Percentiles rank a stretch among this genome's conserved stretches.
These are phyloP conservation scores for Voacanga thouarsii DNA, from an alignment of 257 asterid species.

Conservation along the genomic window DNA sequence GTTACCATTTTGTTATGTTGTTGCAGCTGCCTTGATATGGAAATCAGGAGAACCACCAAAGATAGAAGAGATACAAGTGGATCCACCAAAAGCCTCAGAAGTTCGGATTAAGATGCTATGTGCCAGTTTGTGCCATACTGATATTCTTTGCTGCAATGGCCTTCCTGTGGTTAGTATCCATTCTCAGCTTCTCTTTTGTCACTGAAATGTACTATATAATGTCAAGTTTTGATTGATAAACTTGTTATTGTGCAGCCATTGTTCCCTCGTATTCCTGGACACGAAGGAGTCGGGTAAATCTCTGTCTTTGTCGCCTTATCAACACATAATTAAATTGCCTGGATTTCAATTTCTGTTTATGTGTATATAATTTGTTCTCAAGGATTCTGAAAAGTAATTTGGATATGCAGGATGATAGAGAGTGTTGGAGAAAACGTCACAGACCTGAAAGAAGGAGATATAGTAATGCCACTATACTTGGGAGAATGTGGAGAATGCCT, in stretches of 20 bases:
- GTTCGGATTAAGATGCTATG: slow-evolving; percentile 52
- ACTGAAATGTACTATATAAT: not conserved
- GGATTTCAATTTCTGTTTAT: not conserved
- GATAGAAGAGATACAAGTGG: slow-evolving; percentile 50
- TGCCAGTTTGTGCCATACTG: slow-evolving; percentile 66
- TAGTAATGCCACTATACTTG: slow-evolving; percentile 57
- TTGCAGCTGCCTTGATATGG: slow-evolving; percentile 56
- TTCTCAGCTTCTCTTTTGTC: not conserved
- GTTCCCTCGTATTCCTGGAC: slow-evolving; percentile 80
- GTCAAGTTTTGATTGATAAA: not conserved
- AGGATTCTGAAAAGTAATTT: too few species aligned
- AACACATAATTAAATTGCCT: too few species aligned
- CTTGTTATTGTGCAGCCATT: slow-evolving; percentile 45
- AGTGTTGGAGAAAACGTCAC: slow-evolving; percentile 57
- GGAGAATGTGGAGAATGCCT: slow-evolving; percentile 71
- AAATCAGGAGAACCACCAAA: slow-evolving; percentile 40
- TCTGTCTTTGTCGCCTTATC: not conserved
- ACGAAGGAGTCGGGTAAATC: slow-evolving; percentile 85
- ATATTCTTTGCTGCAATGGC: slow-evolving; percentile 47
- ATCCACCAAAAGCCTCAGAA: slow-evolving; percentile 51
- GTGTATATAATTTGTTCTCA: too few species aligned
- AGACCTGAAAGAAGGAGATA: slow-evolving; percentile 51
- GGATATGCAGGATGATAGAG: slow-evolving; percentile 47
- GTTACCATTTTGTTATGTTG: not conserved
- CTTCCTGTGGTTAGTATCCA: slow-evolving; percentile 34